Evolutionary conservation across 2,329 filamentous ascomycete species (phyloP).

Genomic region (Sclerotinia nivalis): DNA sequence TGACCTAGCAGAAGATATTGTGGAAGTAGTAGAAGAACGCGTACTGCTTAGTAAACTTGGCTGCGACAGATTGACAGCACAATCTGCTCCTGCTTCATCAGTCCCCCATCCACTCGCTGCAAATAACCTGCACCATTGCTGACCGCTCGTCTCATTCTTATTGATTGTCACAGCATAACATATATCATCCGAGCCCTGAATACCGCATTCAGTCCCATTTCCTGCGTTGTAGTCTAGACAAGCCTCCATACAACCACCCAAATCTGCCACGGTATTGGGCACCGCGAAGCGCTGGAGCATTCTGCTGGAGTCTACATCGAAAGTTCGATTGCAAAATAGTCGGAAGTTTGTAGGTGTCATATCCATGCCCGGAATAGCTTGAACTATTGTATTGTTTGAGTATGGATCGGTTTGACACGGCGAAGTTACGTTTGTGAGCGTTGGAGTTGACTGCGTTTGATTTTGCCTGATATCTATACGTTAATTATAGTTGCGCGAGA

Average conservation of each 20-base stretch:
- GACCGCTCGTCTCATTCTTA: neutral
- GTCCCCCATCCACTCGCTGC: neutral
- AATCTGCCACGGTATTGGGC: neutral
- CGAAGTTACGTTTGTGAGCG: neutral
- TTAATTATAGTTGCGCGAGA: neutral
- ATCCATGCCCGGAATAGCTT: neutral
- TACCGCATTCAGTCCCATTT: too few relatives aligned
- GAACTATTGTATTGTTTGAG: neutral
- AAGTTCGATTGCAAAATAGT: slow-evolving; percentile 10
- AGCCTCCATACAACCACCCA: neutral
- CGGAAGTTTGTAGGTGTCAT: neutral
- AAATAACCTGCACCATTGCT: neutral
- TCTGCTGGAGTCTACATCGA: neutral
- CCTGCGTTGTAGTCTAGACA: neutral
- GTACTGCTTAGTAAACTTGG: neutral
- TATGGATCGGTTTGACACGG: neutral
- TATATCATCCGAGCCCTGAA: too few relatives aligned
- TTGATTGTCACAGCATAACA: neutral
- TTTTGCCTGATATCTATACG: neutral
- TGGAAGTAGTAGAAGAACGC: neutral
- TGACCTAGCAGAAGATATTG: neutral
- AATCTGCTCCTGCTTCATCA: neutral
- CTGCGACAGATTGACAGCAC: neutral
- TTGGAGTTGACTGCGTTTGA: neutral
- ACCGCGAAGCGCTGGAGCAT: neutral